A percentile compares a stretch with the other conserved stretches of the same genome.
These are phyloP conservation scores for Phytophthora meadii DNA, from an alignment of 352 stramenopile genomes.

Conservation along the genomic window DNA sequence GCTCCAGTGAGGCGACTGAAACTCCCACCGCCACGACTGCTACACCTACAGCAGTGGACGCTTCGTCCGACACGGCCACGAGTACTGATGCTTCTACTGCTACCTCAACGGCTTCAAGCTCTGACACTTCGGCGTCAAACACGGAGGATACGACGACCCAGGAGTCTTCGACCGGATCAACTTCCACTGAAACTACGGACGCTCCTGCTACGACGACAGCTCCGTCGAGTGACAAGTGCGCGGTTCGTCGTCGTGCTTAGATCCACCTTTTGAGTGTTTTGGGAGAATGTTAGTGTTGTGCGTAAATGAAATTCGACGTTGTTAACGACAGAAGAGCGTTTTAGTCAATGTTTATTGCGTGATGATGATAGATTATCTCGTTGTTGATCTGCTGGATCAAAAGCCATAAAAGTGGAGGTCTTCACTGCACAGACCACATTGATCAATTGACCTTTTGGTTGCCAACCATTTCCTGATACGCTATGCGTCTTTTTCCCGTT, in stretches of 20 bases:
- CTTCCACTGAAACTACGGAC: slow-evolving; percentile 13
- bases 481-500: background rate
- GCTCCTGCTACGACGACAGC: slow-evolving; percentile 18
- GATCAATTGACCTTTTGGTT: background rate
- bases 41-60: slow-evolving; percentile 5
- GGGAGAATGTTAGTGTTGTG: slow-evolving; percentile 15
- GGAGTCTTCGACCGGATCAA: slow-evolving; percentile 14
- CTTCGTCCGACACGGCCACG: too few species aligned
- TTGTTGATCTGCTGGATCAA: background rate
- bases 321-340: background rate
- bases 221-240: slow-evolving; percentile 34
- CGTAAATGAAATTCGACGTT: slow-evolving; percentile 29
- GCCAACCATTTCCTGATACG: background rate
- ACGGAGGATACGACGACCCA: slow-evolving; percentile 3
- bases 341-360: background rate
- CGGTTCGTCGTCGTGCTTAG: slow-evolving; percentile 31
- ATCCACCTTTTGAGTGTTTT: slow-evolving; percentile 16
- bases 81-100: slow-evolving; percentile 3
- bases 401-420: background rate
- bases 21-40: slow-evolving; percentile 18
- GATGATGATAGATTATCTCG: background rate
- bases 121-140: slow-evolving; percentile 10
- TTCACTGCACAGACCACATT: background rate
- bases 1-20: slow-evolving; percentile 9
- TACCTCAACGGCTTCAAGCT: slow-evolving; percentile 9